Evolutionary conservation across 257 asterid genomes (phyloP), one percentile per base, ranked within the genome.

Genomic region (Leptodermis oblonga): DNA sequence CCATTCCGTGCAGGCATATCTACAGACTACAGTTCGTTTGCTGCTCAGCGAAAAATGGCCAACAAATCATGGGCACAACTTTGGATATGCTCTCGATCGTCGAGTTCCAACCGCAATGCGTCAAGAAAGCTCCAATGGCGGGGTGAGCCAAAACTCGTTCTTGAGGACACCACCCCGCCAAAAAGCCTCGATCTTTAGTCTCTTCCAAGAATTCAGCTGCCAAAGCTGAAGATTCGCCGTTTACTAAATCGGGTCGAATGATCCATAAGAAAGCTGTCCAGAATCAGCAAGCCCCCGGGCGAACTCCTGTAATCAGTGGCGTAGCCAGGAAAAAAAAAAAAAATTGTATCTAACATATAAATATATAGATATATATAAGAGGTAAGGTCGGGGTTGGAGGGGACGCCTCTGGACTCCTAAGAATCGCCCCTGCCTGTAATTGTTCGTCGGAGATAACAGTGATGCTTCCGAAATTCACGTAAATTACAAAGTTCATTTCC

Each of bases 41-140:
- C 73, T 87, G 95, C 65, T 87, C 95, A 0, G 95, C 87, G 25
- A 87, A 87, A 45, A 87, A 85, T 3, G 95, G 95, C 95, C 95
- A 87, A 46, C 89, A 80, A 0, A 87, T 85, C 89, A 87, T 84
- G 5, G 91, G 92, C 30, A 72, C 80, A 18, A 91, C 91, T 66
- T 74, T 87, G 10, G 89, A 77, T 8, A 84, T 33, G 4, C 91
- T 82, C 60, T 87, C 95, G 0, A 83, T 46, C 0, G 88, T 87
- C 65, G 94, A 87, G 59, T 87, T 87, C 94, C 94, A 87, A 0
- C 94, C 94, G 2, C 80, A 83, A 48, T 87, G 91, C 6, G 95
- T 87, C 74, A 87, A 53, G 31, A 85, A 87, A 12, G 78, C 89
- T 0, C 86, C 95, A 3, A 82, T 78, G 0, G 88, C 68, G 0